phyloP scores from a whole-genome alignment of 495 filamentous ascomycete species.

The Massariosphaeria phaeospora region DNA sequence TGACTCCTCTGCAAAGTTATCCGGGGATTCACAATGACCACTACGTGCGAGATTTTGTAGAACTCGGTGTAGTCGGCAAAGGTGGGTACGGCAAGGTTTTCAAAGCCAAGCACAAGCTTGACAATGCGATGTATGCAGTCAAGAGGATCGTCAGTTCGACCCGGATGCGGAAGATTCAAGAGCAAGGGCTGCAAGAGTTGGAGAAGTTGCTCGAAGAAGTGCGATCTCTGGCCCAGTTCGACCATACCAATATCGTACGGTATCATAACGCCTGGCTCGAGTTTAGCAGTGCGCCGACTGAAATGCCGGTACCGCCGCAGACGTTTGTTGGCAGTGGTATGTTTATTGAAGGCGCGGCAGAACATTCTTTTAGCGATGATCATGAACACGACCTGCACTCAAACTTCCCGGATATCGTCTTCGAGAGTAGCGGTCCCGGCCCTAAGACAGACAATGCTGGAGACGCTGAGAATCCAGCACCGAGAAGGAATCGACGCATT shows the following conservation, averaged over 20 bases:
- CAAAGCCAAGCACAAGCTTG: constrained; percentile 39
- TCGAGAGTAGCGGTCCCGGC: constrained; percentile 22
- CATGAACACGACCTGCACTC: background rate
- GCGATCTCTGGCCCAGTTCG: constrained; percentile 35
- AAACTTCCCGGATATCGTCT: constrained; percentile 18
- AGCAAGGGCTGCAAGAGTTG: constrained; percentile 32
- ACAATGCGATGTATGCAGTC: constrained; percentile 42
- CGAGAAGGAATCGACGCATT: background rate
- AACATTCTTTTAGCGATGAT: background rate
- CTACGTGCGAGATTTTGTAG: constrained; percentile 36
- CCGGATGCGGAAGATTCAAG: constrained; percentile 31
- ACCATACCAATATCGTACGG: constrained; percentile 42
- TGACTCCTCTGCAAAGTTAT: constrained; percentile 21
- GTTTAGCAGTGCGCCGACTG: constrained; percentile 5
- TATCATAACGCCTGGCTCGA: constrained; percentile 42
- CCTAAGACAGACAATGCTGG: background rate
- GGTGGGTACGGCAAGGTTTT: constrained; percentile 47
- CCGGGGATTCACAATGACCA: constrained; percentile 25
- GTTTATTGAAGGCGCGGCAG: constrained; percentile 4
- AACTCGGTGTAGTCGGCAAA: constrained; percentile 39
- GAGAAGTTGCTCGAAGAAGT: constrained; percentile 41
- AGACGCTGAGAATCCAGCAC: background rate
- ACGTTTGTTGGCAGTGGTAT: background rate
- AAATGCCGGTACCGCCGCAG: background rate
- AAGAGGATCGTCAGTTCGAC: constrained; percentile 41